A percentile compares a stretch with the other conserved stretches of the same genome.
Conservation (phyloP, 352 stramenopile genomes). For the Globisporangium paddicum region DNA sequence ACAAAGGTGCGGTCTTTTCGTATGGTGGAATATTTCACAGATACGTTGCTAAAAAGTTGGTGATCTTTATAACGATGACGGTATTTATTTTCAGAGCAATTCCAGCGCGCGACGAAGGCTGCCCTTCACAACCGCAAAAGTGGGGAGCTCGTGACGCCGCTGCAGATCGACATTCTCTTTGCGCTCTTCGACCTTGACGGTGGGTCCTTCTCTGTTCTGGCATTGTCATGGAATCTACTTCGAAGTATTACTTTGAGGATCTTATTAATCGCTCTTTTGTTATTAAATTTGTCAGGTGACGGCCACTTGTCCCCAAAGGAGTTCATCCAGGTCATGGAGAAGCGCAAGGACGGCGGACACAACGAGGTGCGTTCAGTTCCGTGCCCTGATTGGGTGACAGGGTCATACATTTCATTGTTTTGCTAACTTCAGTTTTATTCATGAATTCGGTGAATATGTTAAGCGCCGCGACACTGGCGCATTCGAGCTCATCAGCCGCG, state of each 20-base stretch:
- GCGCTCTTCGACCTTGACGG: constrained; percentile 76
- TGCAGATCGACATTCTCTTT: constrained; percentile 86
- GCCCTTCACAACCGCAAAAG: constrained; percentile 52
- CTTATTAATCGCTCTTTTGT: background rate
- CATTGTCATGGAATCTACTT: background rate
- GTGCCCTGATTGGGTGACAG: background rate
- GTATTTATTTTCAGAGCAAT: constrained; percentile 49
- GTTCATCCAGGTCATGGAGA: constrained; percentile 86
- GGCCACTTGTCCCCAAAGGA: constrained; percentile 73
- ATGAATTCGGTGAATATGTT: background rate
- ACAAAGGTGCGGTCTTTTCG: constrained; percentile 49
- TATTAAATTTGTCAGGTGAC: constrained; percentile 43
- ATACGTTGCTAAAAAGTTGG: background rate
- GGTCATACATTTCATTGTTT: background rate
- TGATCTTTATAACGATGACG: background rate
- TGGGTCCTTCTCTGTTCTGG: constrained; percentile 17
- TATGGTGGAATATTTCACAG: background rate
- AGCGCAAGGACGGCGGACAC: constrained; percentile 77
- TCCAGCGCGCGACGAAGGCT: constrained; percentile 64
- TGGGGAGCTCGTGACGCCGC: constrained; percentile 56
- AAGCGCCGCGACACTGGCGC: constrained; percentile 77
- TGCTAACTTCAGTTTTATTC: background rate
- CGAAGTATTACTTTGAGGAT: background rate
- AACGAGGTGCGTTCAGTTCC: constrained; percentile 49
- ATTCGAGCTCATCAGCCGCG: constrained; percentile 56